Conservation (phyloP, 805 yeast species). For the Kluyveromyces dobzhanskii region DNA sequence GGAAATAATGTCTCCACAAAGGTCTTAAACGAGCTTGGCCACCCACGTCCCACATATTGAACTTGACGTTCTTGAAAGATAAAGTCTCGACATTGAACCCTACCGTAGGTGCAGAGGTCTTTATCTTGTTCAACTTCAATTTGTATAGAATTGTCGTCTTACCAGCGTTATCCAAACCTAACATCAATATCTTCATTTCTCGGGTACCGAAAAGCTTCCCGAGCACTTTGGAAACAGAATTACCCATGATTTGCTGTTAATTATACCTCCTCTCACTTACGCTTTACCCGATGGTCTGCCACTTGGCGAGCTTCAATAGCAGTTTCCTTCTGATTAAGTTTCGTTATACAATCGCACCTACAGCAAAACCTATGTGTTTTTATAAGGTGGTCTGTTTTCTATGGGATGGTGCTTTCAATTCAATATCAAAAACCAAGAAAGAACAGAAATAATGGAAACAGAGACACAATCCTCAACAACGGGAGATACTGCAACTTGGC, state of each 20-base stretch:
- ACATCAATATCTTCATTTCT: constrained; percentile 70
- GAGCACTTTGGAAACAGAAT: constrained; percentile 27
- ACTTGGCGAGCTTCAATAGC: too few relatives aligned
- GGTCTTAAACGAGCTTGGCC: constrained; percentile 92
- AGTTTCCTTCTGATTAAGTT: too few relatives aligned
- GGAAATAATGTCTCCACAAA: constrained; percentile 90
- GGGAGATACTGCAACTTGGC: too few relatives aligned
- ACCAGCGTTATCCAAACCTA: constrained; percentile 90
- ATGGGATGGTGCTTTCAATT: too few relatives aligned
- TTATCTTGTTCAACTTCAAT: constrained; percentile 65
- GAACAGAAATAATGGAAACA: too few relatives aligned
- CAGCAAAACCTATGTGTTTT: too few relatives aligned
- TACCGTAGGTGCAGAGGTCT: constrained; percentile 83
- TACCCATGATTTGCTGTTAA: constrained; percentile 19
- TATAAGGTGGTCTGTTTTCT: too few relatives aligned
- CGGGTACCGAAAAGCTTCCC: constrained; percentile 44
- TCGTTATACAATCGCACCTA: too few relatives aligned
- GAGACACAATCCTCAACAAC: too few relatives aligned
- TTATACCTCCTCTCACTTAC: too few relatives aligned
- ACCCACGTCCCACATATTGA: constrained; percentile 93
- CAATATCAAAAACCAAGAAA: too few relatives aligned
- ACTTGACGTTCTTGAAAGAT: constrained; percentile 69
- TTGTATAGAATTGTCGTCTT: constrained; percentile 83
- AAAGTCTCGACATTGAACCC: constrained; percentile 91
- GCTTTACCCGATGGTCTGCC: too few relatives aligned